A percentile compares a stretch with the other conserved stretches of the same genome.
phyloP scores from a whole-genome alignment of 2,329 filamentous ascomycete genomes.

The Penicillium sp. region DNA sequence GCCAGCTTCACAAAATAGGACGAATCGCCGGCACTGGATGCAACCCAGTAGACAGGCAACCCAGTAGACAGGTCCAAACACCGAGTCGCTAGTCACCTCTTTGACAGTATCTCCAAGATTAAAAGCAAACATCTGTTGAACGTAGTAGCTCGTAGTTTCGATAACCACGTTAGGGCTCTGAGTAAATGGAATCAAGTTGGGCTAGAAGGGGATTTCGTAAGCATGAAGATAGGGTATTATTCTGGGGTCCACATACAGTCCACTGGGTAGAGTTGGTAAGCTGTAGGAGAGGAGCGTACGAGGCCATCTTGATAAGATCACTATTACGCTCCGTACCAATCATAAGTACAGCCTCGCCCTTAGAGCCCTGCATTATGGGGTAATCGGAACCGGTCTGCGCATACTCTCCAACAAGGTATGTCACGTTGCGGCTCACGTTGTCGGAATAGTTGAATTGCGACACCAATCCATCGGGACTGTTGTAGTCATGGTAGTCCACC shows the following conservation, averaged over 20 bases:
- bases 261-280: too few species aligned
- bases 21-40: conserved; percentile 16
- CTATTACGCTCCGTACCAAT: too few species aligned
- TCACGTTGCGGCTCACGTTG: conserved; percentile 42
- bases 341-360: too few species aligned
- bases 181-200: conserved; percentile 27
- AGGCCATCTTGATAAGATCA: too few species aligned
- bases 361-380: too few species aligned
- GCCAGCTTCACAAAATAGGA: conserved; percentile 25
- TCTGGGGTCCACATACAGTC: too few species aligned
- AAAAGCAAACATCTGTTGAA: conserved; percentile 29
- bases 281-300: too few species aligned
- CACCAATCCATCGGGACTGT: conserved; percentile 51
- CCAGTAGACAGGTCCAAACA: conserved; percentile 32
- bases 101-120: conserved; percentile 26
- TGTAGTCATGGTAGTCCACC: conserved; percentile 54
- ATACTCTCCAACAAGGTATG: neutral
- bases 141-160: conserved; percentile 29
- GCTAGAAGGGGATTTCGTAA: conserved; percentile 6
- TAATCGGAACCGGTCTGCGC: too few species aligned
- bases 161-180: conserved; percentile 20
- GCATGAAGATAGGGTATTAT: neutral
- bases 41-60: conserved; percentile 33
- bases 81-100: conserved; percentile 18
- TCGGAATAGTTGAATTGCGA: conserved; percentile 55